Evolutionary conservation across 371 early-diverging fungal genomes (phyloP).

Genomic region (Dentiscutata heterogama): DNA sequence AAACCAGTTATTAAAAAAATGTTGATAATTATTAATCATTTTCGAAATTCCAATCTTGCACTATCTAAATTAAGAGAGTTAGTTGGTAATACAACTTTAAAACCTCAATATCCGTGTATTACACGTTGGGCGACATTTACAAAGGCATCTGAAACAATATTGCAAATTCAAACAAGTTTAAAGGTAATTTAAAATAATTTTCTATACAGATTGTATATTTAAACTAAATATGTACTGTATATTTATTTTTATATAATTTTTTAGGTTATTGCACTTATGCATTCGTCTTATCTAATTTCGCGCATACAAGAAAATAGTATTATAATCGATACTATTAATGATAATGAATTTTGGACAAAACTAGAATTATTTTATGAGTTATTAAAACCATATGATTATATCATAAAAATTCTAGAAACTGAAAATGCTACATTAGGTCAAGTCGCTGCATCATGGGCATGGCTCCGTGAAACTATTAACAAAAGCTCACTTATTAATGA

Average conservation of each 20-base stretch:
- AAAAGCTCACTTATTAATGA: neutral
- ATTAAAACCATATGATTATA: neutral
- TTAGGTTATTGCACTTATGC: neutral
- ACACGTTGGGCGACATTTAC: too few relatives aligned
- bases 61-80: too few relatives aligned
- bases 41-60: too few relatives aligned
- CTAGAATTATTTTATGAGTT: neutral
- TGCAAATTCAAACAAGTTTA: too few relatives aligned
- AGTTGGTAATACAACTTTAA: too few relatives aligned
- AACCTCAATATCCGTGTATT: too few relatives aligned
- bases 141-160: too few relatives aligned
- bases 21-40: too few relatives aligned
- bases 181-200: too few relatives aligned
- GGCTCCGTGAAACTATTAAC: neutral
- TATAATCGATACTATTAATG: neutral
- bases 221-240: too few relatives aligned
- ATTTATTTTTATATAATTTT: neutral
- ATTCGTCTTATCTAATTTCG: neutral
- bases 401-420: neutral
- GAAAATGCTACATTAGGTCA: neutral
- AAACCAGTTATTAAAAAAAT: too few relatives aligned
- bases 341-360: neutral
- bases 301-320: neutral
- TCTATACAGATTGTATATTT: too few relatives aligned
- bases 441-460: neutral